Conservation (phyloP, 352 stramenopile species). For the Phytopythium mirpurense region DNA sequence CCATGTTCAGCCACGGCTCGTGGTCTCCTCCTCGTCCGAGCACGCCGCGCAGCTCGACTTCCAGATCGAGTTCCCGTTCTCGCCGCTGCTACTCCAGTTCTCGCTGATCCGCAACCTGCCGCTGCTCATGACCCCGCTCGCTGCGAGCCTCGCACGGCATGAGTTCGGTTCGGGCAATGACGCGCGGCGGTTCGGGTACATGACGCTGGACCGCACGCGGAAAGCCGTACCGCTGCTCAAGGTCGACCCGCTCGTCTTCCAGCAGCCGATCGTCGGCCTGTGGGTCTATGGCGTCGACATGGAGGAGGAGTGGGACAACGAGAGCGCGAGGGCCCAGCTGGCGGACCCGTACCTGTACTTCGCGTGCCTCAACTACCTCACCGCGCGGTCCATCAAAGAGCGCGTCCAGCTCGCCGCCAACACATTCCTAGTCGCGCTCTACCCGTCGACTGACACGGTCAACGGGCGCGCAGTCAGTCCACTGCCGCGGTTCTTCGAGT, state of each 20-base stretch:
- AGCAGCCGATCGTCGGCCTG: slow-evolving; percentile 62
- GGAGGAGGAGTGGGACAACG: slow-evolving; percentile 41
- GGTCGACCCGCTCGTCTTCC: slow-evolving; percentile 59
- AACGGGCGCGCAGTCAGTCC: slow-evolving; percentile 16
- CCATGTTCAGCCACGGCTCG: slow-evolving; percentile 13
- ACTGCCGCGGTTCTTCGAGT: slow-evolving; percentile 74
- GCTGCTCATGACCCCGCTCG: slow-evolving; percentile 72
- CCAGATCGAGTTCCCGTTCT: slow-evolving; percentile 33
- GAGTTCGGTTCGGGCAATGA: slow-evolving; percentile 35
- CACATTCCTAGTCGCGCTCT: slow-evolving; percentile 68
- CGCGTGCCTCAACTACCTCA: slow-evolving; percentile 48
- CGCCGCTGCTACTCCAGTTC: slow-evolving; percentile 41
- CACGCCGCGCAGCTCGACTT: slow-evolving; percentile 40
- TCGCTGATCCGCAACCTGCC: slow-evolving; percentile 61
- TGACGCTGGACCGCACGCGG: slow-evolving; percentile 68
- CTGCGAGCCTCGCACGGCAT: slow-evolving; percentile 43
- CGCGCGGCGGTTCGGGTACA: slow-evolving; percentile 42
- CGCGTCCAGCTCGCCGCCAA: slow-evolving; percentile 39
- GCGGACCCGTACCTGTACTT: slow-evolving; percentile 55
- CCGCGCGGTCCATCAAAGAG: slow-evolving; percentile 52
- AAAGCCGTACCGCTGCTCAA: slow-evolving; percentile 74
- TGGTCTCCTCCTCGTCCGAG: slow-evolving; percentile 28
- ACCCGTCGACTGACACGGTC: slow-evolving; percentile 19
- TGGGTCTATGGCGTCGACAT: slow-evolving; percentile 70
- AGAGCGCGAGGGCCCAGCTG: slow-evolving; percentile 24